Conservation (phyloP, 768 basidiomycete species). For the Terana coerulea region DNA sequence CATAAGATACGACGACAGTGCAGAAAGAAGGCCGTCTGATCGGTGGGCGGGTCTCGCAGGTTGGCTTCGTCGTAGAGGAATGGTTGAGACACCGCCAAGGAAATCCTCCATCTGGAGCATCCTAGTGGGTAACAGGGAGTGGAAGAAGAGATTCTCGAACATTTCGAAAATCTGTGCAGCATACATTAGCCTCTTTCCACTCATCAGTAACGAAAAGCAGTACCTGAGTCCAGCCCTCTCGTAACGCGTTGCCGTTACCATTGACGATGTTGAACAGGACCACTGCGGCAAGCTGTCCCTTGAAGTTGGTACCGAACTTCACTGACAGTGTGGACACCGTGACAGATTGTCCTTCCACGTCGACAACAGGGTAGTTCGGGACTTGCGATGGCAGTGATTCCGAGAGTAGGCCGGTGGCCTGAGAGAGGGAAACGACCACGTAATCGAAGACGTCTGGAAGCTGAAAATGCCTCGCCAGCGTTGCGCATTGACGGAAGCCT, state of each 20-base stretch:
- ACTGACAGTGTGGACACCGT: constrained; percentile 92
- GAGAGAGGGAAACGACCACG: constrained; percentile 88
- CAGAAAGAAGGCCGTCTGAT: constrained; percentile 88
- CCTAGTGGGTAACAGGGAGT: constrained; percentile 83
- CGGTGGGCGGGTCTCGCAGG: constrained; percentile 58
- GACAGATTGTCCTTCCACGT: constrained; percentile 84
- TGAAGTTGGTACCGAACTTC: constrained; percentile 92
- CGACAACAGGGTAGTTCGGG: constrained; percentile 83
- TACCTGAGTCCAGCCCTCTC: constrained; percentile 94
- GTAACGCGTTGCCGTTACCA: constrained; percentile 88
- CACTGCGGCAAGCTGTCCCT: constrained; percentile 93
- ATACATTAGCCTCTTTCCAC: not conserved
- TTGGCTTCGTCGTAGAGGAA: constrained; percentile 79
- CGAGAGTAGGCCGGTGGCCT: constrained; percentile 83
- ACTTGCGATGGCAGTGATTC: constrained; percentile 67
- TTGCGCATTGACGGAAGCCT: constrained; percentile 96
- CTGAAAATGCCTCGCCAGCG: constrained; percentile 82
- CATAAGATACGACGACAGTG: constrained; percentile 93
- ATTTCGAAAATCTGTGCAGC: constrained; percentile 87
- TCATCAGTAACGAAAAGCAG: not conserved
- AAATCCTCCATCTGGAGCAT: constrained; percentile 99
- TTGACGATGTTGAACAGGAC: constrained; percentile 98
- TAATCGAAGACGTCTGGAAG: constrained; percentile 97
- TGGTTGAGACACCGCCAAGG: constrained; percentile 89
- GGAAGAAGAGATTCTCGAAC: constrained; percentile 93